Conservation (phyloP, 371 early-diverging fungal species). For the Mortierella sp. region DNA sequence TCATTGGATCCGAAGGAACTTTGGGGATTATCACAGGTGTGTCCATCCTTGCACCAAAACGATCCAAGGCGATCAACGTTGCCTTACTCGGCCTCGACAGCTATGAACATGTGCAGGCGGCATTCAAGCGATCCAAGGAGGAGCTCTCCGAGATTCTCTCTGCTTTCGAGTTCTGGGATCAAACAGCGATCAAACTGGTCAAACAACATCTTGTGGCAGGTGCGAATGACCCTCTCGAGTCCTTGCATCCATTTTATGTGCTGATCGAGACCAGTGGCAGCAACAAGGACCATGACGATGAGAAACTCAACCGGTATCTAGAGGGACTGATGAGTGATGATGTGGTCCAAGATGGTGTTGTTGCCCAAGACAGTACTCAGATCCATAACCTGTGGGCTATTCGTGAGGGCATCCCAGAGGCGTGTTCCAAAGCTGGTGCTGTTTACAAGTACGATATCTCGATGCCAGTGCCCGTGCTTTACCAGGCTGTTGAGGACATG, state of each 20-base stretch:
- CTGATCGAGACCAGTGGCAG: conserved; percentile 95
- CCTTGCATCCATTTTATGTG: conserved; percentile 86
- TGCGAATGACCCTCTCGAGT: conserved; percentile 72
- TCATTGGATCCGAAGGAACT: conserved; percentile 97
- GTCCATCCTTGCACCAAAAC: conserved; percentile 80
- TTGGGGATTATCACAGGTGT: conserved; percentile 93
- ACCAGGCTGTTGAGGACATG: conserved; percentile 86
- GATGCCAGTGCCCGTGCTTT: conserved; percentile 88
- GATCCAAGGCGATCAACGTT: conserved; percentile 76
- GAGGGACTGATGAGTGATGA: conserved; percentile 76
- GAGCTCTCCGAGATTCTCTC: conserved; percentile 94
- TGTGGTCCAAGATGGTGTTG: conserved; percentile 86
- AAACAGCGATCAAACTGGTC: conserved; percentile 74
- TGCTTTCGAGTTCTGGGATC: conserved; percentile 97
- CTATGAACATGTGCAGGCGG: conserved; percentile 82
- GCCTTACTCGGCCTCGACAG: conserved; percentile 83
- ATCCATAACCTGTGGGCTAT: conserved; percentile 84
- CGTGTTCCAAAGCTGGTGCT: conserved; percentile 83
- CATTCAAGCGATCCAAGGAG: conserved; percentile 80
- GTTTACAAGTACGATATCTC: conserved; percentile 95
- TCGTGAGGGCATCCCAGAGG: conserved; percentile 95
- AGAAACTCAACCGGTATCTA: conserved; percentile 78
- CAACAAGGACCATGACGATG: conserved; percentile 92
- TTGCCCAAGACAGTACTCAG: conserved; percentile 91
- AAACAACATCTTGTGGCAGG: conserved; percentile 69